phyloP scores from a whole-genome alignment of 2,329 filamentous ascomycete species.

The Ophiostoma montium region DNA sequence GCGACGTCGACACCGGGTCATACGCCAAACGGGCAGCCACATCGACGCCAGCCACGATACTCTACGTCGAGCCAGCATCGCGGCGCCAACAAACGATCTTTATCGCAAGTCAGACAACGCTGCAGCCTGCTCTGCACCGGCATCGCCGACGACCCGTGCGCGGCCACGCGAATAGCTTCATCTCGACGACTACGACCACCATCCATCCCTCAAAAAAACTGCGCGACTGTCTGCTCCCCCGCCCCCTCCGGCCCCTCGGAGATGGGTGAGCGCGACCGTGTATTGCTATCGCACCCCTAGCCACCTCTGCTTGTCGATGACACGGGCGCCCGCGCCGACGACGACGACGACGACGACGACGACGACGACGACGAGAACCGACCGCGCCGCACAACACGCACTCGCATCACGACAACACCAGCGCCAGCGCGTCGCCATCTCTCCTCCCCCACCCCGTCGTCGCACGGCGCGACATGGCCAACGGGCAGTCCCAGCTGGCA shows the following conservation, averaged over 20 bases:
- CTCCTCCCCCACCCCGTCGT: no score
- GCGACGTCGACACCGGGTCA: no score
- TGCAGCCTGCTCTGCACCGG: no score
- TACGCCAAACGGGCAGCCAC: no score
- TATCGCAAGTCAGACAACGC: no score
- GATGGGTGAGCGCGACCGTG: background rate
- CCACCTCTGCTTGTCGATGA: background rate
- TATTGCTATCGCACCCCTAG: background rate
- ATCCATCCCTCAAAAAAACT: no score
- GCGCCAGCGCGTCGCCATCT: background rate
- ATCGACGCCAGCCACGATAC: no score
- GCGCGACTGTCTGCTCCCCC: background rate
- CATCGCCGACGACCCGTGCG: no score
- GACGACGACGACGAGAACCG: background rate
- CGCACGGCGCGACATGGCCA: background rate
- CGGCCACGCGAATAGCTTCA: no score
- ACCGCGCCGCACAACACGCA: background rate
- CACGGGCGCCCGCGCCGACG: background rate
- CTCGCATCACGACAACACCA: background rate
- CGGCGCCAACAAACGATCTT: no score
- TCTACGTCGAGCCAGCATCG: no score
- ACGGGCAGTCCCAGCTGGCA: background rate
- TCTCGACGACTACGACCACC: no score
- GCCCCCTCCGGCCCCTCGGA: background rate
- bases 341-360: background rate